These are phyloP conservation scores for Pseudocercospora vitis DNA, from an alignment of 2,329 filamentous ascomycete genomes.

Conservation along the genomic window DNA sequence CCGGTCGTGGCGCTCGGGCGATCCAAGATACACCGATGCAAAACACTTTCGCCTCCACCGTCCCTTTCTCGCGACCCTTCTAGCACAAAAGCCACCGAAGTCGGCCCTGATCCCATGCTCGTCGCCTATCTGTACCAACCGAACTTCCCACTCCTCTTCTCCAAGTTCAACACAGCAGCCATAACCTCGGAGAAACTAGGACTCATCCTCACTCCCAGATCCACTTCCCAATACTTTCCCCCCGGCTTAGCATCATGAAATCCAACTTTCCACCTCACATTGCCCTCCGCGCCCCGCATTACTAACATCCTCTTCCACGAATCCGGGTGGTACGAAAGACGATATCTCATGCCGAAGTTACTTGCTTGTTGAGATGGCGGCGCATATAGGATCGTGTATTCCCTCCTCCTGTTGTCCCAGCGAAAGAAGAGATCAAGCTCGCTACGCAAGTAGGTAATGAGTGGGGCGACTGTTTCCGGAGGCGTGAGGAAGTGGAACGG, in stretches of 20 bases:
- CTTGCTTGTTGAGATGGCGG: not conserved
- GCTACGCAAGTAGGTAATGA: not conserved
- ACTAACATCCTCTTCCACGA: not conserved
- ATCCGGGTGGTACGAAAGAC: not conserved
- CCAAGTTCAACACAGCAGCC: not conserved
- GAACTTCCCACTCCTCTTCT: not conserved
- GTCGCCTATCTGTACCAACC: no score
- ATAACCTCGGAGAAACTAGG: not conserved
- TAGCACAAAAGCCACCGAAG: not conserved
- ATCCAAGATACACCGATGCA: no score
- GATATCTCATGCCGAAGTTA: not conserved
- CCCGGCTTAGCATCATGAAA: not conserved
- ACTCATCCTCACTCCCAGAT: not conserved
- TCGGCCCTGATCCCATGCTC: not conserved
- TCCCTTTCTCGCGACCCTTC: no score
- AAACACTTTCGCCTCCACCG: no score
- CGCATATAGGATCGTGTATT: not conserved
- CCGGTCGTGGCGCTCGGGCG: no score
- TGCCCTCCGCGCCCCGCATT: not conserved
- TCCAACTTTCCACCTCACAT: not conserved
- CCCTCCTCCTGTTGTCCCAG: not conserved
- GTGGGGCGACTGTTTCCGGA: not conserved
- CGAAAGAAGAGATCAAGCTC: slow-evolving; percentile 3
- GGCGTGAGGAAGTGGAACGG: not conserved
- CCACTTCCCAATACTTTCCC: not conserved